These are phyloP conservation scores for Eimeria sp. DNA, from an alignment of 169 alveolate species.

Conservation along the genomic window DNA sequence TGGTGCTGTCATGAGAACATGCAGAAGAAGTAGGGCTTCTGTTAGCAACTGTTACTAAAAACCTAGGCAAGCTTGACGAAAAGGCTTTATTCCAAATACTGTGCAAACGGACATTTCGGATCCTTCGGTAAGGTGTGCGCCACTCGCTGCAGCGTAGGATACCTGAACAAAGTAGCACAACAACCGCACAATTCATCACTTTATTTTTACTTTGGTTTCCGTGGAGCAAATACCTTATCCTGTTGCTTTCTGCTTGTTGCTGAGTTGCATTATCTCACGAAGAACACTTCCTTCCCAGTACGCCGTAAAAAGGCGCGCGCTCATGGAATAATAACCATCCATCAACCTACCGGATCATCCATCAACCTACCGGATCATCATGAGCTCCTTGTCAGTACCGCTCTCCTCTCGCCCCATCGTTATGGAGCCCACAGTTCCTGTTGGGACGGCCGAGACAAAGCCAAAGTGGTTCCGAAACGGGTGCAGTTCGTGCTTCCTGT, in stretches of 20 bases:
- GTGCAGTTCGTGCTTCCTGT: constrained; percentile 69
- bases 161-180: constrained; percentile 41
- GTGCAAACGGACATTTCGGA: constrained; percentile 79
- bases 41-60: not conserved
- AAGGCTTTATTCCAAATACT: not conserved
- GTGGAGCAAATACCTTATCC: not conserved
- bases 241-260: not conserved
- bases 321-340: not conserved
- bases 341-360: constrained; percentile 69
- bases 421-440: constrained; percentile 80
- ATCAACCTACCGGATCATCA: constrained; percentile 66
- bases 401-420: constrained; percentile 72
- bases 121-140: constrained; percentile 85
- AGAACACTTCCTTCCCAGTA: not conserved
- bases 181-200: not conserved
- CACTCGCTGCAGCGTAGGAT: constrained; percentile 85
- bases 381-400: constrained; percentile 74
- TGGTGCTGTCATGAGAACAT: not conserved
- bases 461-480: constrained; percentile 86
- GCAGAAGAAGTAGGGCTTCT: not conserved
- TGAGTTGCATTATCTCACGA: not conserved
- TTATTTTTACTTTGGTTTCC: not conserved
- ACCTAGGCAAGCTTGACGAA: not conserved
- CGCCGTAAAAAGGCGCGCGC: not conserved
- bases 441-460: constrained; percentile 80